Base-by-base conservation (phyloP, 2,329 filamentous ascomycete species). In the Nemania serpens region DNA sequence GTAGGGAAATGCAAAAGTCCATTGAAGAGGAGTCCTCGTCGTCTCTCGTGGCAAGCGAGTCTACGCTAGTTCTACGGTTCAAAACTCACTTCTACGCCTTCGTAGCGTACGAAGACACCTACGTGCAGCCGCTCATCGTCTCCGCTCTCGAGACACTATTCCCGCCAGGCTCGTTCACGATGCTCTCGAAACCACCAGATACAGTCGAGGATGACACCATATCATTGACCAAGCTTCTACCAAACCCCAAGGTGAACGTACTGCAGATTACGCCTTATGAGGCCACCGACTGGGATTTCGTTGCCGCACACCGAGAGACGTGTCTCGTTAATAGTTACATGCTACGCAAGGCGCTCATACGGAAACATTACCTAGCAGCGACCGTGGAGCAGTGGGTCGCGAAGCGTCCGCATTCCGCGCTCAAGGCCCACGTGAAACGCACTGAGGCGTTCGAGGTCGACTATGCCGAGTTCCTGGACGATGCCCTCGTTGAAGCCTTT, bases 401-500 rank as follows among this genome's bases (percentile, higher is more conserved):
- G 41, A 99, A 99, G 75, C 83, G 95, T 69, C 92, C 94, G 0
- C 76, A 82, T 0, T 91, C 88, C 10, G 75, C 88, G 5, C 80
- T 99, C 12, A 82, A 79, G 59, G 78, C 79, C 1, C 89, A 95
- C 70, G 86, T 96, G 56, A 91, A 91, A 74, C 85, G 88, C 1
- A 87, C 87, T 45, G 91, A 96, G 65, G 87, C 91, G 43, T 97
- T 99, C 68, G 95, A 99, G 76, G 83, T 99, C 7, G 95, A 99
- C 75, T 99, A 95, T 73, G 93, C 93, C 1, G 95, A 99, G 78
- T 99, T 98, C 71, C 79, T 99, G 13, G 95, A 98, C 66, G 95
- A 99, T 69, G 91, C 95, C 0, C 79, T 99, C 7, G 82, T 96
- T 1, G 95, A 99, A 75, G 90, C 91, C 0, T 98, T 90, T 74